These are phyloP conservation scores for Fonsecaea monophora DNA, from an alignment of 2,329 filamentous ascomycete species.

Conservation along the genomic window DNA sequence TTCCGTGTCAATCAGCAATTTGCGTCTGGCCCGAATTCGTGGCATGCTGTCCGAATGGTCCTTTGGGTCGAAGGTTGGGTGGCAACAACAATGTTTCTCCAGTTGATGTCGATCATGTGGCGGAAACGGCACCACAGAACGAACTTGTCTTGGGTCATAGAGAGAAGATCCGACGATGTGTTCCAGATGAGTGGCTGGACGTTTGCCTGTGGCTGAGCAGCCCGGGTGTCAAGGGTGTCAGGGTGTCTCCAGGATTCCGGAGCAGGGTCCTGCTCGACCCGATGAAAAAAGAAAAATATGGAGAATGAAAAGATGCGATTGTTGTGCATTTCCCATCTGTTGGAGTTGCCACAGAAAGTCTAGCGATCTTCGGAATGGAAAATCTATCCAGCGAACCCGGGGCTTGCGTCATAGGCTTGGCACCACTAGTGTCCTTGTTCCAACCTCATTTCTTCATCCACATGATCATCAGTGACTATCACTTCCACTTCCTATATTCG, in stretches of 20 bases:
- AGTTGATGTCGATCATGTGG: conserved; percentile 14
- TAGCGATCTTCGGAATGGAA: conserved; percentile 9
- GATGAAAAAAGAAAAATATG: background rate
- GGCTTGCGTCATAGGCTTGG: conserved; percentile 21
- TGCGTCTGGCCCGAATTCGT: background rate
- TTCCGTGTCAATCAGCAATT: conserved; percentile 11
- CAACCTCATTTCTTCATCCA: conserved; percentile 28
- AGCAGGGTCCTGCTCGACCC: conserved; percentile 3
- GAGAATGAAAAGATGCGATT: conserved; percentile 17
- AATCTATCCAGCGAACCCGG: conserved; percentile 17
- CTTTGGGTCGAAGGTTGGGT: background rate
- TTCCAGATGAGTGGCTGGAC: conserved; percentile 12
- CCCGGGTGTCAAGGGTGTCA: background rate
- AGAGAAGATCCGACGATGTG: conserved; percentile 9
- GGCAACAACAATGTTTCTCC: conserved; percentile 9
- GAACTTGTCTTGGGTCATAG: background rate
- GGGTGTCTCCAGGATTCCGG: conserved; percentile 12
- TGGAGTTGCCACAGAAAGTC: conserved; percentile 1
- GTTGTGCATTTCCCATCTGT: conserved; percentile 13
- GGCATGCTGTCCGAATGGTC: background rate
- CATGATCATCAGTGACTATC: background rate
- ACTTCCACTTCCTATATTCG: conserved; percentile 8
- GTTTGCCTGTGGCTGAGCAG: conserved; percentile 26
- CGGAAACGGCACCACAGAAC: background rate
- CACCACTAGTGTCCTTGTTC: conserved; percentile 24